A percentile compares a stretch with the other conserved stretches of the same genome.
These are phyloP conservation scores for Avena eriantha DNA, from an alignment of 176 grass and related monocot genomes.

Conservation along the genomic window DNA sequence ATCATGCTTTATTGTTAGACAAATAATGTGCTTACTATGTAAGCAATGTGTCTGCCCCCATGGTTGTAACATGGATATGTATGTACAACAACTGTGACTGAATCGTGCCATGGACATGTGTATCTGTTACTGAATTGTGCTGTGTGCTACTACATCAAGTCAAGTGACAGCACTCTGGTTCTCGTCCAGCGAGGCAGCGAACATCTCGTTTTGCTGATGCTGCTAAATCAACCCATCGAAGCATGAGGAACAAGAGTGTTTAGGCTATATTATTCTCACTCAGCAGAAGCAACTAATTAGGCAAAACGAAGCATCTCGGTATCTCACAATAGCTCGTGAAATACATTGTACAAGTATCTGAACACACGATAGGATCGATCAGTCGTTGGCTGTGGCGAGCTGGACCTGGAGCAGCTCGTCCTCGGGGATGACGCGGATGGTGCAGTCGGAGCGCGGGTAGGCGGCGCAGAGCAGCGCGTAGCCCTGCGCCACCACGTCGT, in stretches of 20 bases:
- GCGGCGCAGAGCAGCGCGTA: constrained; percentile 86
- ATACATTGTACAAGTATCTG: neutral
- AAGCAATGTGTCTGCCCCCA: neutral
- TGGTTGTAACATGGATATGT: constrained; percentile 23
- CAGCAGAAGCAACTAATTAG: neutral
- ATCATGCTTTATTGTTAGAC: neutral
- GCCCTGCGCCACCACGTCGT: constrained; percentile 78
- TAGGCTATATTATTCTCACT: neutral
- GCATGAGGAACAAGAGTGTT: neutral
- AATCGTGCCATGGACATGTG: neutral
- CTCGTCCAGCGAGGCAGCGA: neutral
- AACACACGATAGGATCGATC: neutral
- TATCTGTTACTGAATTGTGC: neutral
- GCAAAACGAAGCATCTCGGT: neutral
- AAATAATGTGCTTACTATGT: neutral
- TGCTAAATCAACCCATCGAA: neutral
- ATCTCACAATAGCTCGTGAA: neutral
- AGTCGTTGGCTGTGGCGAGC: constrained; percentile 94
- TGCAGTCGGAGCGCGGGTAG: constrained; percentile 91
- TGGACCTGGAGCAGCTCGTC: constrained; percentile 92
- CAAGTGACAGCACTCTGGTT: neutral
- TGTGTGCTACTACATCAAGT: neutral
- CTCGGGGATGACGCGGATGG: constrained; percentile 90
- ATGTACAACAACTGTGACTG: neutral
- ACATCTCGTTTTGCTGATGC: neutral